Evolutionary conservation across 805 yeast genomes (phyloP), one percentile per base, ranked within the genome.

Genomic region (Ascoidea rubescens): DNA sequence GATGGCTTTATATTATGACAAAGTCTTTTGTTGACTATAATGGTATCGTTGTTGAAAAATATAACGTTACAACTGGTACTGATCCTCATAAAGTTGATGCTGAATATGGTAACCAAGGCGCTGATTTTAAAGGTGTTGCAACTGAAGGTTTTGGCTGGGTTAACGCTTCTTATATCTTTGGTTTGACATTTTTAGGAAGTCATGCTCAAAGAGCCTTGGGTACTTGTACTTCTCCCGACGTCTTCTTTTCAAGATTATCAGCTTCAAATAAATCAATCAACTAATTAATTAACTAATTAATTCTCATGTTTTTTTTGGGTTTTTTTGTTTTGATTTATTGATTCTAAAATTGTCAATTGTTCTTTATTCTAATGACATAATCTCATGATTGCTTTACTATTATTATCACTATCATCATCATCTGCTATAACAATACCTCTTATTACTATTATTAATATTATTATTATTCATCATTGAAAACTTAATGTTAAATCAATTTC

Each of bases 111-210:
- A 91, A 91, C 64, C 98, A 93, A 67, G 99, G 99, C 7, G 74
- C 87, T 1, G 95, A 84, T 55, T 87, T 89, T 63, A 84, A 85
- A 64, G 96, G 96, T 48, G 96, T 86, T 46, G 95, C 96, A 0
- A 82, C 85, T 5, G 97, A 93, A 67, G 99, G 99, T 1, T 91
- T 91, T 66, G 99, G 98, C 1, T 91, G 99, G 99, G 96, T 91
- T 50, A 91, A 91, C 69, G 84, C 98, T 5, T 81, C 93, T 59
- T 89, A 78, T 66, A 60, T 84, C 31, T 64, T 84, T 55, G 96
- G 96, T 0, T 68, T 88, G 55, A 73, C 82, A 28, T 78, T 55
- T 45, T 48, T 55, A 97, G 80, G 79, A 56, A 71, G 73, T 50
- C 81, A 78, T 57, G 89, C 90, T 2, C 73, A 73, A 54, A 73